phyloP scores from a whole-genome alignment of 768 basidiomycete genomes.

The Boletus rex-veris region DNA sequence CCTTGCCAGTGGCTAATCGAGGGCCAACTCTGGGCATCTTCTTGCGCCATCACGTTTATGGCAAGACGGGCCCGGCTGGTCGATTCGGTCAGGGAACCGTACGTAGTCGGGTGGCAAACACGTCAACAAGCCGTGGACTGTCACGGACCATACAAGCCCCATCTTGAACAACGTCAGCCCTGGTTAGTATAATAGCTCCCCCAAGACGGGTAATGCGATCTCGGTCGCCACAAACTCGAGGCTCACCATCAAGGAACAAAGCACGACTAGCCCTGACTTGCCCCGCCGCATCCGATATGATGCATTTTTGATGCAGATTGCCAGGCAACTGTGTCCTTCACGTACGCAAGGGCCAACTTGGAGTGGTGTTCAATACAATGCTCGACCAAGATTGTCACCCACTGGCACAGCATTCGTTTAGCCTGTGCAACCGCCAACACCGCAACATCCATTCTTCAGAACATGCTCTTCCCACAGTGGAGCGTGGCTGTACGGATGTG shows the following conservation, averaged over 20 bases:
- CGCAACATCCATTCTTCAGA: too few species aligned
- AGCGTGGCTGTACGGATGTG: conserved; percentile 21
- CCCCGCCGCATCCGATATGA: neutral
- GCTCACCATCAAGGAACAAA: neutral
- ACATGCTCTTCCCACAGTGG: conserved; percentile 12
- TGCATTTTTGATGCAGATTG: conserved; percentile 21
- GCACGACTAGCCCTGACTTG: neutral
- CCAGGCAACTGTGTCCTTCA: conserved; percentile 21
- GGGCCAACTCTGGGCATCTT: conserved; percentile 7
- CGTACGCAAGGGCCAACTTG: conserved; percentile 14
- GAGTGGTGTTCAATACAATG: neutral
- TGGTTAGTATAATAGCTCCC: too few species aligned
- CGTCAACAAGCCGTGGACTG: conserved; percentile 6
- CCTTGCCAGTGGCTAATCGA: conserved; percentile 8
- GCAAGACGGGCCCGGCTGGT: conserved; percentile 10
- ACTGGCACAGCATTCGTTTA: conserved; percentile 12
- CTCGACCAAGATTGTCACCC: conserved; percentile 3
- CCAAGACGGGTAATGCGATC: too few species aligned
- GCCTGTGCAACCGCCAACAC: neutral
- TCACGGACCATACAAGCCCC: too few species aligned
- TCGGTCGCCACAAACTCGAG: conserved; percentile 1
- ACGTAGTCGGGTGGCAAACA: conserved; percentile 4
- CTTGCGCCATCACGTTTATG: conserved; percentile 17
- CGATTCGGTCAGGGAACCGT: conserved; percentile 1
- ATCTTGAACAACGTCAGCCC: neutral